phyloP scores from a whole-genome alignment of 805 yeast species.

The Clavispora asparagi region DNA sequence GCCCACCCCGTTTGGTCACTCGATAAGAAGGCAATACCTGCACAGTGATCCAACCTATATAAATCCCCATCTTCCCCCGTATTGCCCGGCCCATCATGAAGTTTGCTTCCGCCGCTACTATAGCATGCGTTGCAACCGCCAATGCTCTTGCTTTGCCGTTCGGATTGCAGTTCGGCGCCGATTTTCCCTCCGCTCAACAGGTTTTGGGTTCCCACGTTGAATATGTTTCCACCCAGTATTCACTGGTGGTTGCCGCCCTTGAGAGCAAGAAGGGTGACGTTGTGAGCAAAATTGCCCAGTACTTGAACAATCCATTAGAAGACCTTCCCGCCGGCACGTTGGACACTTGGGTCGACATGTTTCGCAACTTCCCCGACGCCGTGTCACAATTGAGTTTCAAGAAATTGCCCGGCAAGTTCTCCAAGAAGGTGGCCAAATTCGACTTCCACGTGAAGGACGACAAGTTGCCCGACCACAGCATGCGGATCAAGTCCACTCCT shows the following conservation, averaged over 20 bases:
- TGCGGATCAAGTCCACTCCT: constrained; percentile 17
- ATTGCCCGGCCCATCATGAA: constrained; percentile 1
- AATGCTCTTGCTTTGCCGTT: constrained; percentile 11
- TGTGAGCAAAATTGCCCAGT: constrained; percentile 45
- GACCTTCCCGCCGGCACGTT: constrained; percentile 45
- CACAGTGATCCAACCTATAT: neutral
- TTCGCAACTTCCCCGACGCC: constrained; percentile 54
- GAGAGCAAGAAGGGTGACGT: constrained; percentile 20
- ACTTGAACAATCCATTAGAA: constrained; percentile 47
- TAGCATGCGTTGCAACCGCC: constrained; percentile 7
- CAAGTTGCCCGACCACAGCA: constrained; percentile 32
- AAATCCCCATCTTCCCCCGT: neutral
- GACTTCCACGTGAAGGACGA: constrained; percentile 37
- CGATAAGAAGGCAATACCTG: neutral
- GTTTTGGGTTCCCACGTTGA: constrained; percentile 7
- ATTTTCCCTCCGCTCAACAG: constrained; percentile 8
- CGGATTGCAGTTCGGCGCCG: constrained; percentile 1
- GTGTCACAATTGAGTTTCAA: constrained; percentile 44
- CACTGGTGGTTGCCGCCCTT: constrained; percentile 10
- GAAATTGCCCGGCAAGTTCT: constrained; percentile 44
- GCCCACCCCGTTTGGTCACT: constrained; percentile 1
- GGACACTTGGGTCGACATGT: constrained; percentile 59
- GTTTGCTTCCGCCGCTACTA: constrained; percentile 7
- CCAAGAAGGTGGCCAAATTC: constrained; percentile 14
- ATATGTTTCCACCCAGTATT: constrained; percentile 8